Percentiles rank a stretch among this genome's conserved stretches.
Conservation (phyloP, 148 eudicot genomes). For the Rhododendron simsii region DNA sequence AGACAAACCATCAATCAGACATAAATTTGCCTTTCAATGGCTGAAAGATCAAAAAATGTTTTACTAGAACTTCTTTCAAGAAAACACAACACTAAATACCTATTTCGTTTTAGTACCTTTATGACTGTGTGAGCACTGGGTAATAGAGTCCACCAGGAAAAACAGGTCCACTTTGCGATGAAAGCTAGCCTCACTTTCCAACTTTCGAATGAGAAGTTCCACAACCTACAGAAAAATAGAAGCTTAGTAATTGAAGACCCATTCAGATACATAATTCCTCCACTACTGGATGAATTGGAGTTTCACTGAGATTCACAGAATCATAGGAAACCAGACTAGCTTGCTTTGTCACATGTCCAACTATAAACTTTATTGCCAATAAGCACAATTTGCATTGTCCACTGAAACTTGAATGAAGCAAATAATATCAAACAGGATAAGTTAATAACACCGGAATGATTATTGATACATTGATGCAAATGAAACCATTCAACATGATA, state of each 20-base stretch:
- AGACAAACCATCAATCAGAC: neutral
- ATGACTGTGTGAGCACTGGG: slow-evolving; percentile 88
- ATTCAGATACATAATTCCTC: neutral
- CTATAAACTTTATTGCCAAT: neutral
- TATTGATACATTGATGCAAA: neutral
- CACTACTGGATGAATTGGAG: neutral
- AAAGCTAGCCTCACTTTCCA: slow-evolving; percentile 71
- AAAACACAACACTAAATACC: neutral
- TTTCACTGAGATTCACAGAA: neutral
- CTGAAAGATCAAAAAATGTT: neutral
- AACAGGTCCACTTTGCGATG: slow-evolving; percentile 91
- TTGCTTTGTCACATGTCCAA: neutral
- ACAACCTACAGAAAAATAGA: slow-evolving; percentile 56
- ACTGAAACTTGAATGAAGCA: neutral
- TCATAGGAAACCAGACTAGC: neutral
- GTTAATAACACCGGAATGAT: neutral
- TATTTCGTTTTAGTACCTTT: slow-evolving; percentile 46
- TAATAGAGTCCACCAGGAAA: slow-evolving; percentile 93
- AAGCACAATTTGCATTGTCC: neutral
- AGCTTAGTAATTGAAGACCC: neutral
- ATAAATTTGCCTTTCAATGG: neutral
- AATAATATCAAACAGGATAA: neutral
- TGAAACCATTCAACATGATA: neutral
- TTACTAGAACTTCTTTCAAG: neutral
- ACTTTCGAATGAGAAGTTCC: slow-evolving; percentile 76